phyloP scores from a whole-genome alignment of 345 rosid species.

The Eucalyptus lansdowneana region DNA sequence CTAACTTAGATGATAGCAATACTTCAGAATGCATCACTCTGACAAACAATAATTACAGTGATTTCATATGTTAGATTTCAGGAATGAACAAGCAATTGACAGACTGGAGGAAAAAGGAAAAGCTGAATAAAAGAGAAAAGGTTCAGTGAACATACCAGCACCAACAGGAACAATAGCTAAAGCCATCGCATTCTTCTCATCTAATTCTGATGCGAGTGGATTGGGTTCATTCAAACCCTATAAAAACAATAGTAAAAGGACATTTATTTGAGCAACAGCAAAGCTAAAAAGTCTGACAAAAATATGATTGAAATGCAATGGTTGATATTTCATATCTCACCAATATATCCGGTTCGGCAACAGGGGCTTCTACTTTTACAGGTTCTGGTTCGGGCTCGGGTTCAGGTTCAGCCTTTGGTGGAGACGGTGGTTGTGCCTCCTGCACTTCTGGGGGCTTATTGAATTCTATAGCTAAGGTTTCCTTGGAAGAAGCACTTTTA shows the following conservation, averaged over 20 bases:
- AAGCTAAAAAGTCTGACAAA: neutral
- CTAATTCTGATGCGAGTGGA: constrained; percentile 58
- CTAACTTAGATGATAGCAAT: neutral
- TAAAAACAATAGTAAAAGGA: neutral
- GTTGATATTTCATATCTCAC: constrained; percentile 12
- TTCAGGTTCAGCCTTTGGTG: constrained; percentile 1
- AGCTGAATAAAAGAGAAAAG: constrained; percentile 1
- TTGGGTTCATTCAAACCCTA: constrained; percentile 72
- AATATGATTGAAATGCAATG: neutral
- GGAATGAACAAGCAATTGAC: neutral
- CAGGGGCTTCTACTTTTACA: constrained; percentile 47
- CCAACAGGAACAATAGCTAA: constrained; percentile 91
- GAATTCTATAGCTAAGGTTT: constrained; percentile 70
- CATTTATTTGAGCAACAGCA: neutral
- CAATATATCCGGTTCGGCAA: constrained; percentile 70
- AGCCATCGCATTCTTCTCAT: constrained; percentile 84
- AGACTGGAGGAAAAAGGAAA: neutral
- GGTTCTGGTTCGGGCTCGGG: constrained; percentile 53
- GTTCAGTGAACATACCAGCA: constrained; percentile 1
- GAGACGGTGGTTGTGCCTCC: constrained; percentile 40
- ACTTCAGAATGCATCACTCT: neutral
- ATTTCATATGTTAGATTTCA: neutral
- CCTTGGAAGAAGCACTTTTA: constrained; percentile 59
- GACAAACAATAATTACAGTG: neutral
- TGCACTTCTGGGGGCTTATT: constrained; percentile 35